These are phyloP conservation scores for Pseudevernia furfuracea DNA, from an alignment of 495 filamentous ascomycete genomes.

Conservation along the genomic window DNA sequence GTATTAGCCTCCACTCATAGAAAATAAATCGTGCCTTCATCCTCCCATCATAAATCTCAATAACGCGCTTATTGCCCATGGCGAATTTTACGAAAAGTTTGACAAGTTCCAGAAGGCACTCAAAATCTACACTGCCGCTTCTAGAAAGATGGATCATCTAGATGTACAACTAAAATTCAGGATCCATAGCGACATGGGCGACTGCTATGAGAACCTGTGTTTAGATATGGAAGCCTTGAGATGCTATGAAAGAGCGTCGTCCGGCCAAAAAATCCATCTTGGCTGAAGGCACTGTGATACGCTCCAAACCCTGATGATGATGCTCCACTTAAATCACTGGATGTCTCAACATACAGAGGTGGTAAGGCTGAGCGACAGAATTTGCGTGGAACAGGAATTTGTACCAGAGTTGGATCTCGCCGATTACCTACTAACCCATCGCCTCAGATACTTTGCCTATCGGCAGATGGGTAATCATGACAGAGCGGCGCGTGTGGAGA, in stretches of 20 bases:
- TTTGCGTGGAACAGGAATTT: background rate
- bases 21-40: no score
- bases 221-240: background rate
- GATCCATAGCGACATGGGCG: background rate
- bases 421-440: background rate
- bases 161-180: background rate
- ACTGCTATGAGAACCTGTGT: background rate
- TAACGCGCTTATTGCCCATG: background rate
- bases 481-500: background rate
- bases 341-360: background rate
- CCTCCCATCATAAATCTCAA: no score
- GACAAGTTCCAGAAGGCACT: background rate
- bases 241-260: background rate
- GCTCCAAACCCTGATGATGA: background rate
- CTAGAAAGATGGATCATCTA: background rate
- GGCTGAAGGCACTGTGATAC: background rate
- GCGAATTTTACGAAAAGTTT: background rate
- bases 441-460: background rate
- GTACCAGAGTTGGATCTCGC: background rate
- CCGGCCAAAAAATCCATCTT: background rate
- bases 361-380: background rate
- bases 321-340: background rate
- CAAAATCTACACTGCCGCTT: background rate
- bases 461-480: background rate
- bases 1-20: no score